These are phyloP conservation scores for Podospora australis DNA, from an alignment of 495 filamentous ascomycete species.

Conservation along the genomic window DNA sequence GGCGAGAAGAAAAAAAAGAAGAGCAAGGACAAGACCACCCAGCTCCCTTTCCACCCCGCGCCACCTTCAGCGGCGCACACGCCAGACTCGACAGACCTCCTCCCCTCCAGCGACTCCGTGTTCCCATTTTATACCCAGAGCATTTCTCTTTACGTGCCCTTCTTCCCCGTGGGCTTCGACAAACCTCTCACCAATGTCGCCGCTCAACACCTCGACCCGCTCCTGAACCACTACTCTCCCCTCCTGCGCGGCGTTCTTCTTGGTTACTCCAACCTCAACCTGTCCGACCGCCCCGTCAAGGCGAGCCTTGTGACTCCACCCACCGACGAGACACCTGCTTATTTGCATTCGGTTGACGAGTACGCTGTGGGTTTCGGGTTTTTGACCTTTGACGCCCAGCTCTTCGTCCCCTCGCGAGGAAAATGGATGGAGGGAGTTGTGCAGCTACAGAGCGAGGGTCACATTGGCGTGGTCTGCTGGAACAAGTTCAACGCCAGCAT, in stretches of 20 bases:
- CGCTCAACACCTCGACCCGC: conserved; percentile 39
- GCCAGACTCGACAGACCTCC: conserved; percentile 9
- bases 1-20: conserved; percentile 24
- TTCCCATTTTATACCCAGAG: conserved; percentile 45
- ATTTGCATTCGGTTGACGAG: conserved; percentile 37
- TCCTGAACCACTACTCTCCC: conserved; percentile 42
- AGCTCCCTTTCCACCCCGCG: not conserved
- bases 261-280: conserved; percentile 38
- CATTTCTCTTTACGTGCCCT: conserved; percentile 41
- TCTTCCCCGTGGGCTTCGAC: conserved; percentile 40
- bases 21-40: conserved; percentile 20
- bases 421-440: conserved; percentile 44
- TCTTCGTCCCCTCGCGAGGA: conserved; percentile 41
- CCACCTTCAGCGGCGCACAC: not conserved
- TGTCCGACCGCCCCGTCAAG: conserved; percentile 36
- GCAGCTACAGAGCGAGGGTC: conserved; percentile 42
- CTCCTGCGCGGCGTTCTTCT: conserved; percentile 40
- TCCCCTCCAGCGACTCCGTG: conserved; percentile 8
- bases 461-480: conserved; percentile 46
- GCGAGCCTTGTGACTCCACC: conserved; percentile 24
- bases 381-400: conserved; percentile 39
- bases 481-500: conserved; percentile 46
- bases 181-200: conserved; percentile 38
- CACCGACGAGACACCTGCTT: conserved; percentile 33
- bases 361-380: conserved; percentile 41